Evolutionary conservation across 1,139 yeast genomes (phyloP), one percentile per base, ranked within the genome.

Genomic region (Magnusiomyces tetraspermus): DNA sequence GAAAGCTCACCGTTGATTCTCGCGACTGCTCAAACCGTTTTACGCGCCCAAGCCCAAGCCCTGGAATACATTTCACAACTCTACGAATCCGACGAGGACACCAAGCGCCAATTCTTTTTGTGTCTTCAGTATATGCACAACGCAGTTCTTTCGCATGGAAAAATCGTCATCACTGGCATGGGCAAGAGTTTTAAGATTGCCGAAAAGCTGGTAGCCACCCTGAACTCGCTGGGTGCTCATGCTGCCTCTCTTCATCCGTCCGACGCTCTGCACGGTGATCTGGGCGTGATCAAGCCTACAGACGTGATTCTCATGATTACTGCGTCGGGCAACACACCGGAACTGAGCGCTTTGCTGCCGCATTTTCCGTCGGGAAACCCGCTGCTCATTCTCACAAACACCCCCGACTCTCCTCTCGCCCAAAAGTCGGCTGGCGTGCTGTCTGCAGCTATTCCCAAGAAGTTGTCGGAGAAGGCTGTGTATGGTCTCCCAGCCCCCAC

Each of bases 401-500:
- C 76, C 52, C 63, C 65, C 15, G 60, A 68, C 62, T 52, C 84
- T 77, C 47, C 72, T 66, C 58, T 73, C 76, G 63, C 75, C 77
- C 6, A 66, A 60, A 50, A 73, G 69, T 59, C 77, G 69, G 17
- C 78, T 70, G 75, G 83, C 3, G 65, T 85, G 38, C 66, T 86
- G 19, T 77, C 77, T 53, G 88, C 89, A 0, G 82, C 80, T 46
- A 69, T 85, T 37, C 86, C 92, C 0, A 57, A 70, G 1, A 69
- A 72, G 44, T 73, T 81, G 53, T 72, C 77, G 41, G 96, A 88
- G 60, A 77, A 76, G 41, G 65, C 74, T 3, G 71, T 85, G n/a
- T 87, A 85, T 63, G 96, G 96, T 0, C 66, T 88, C 17, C 85
- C 90, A 6, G 96, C 96, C 0, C 97, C 97, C 1, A 87, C 96